Percentiles rank a stretch among this genome's conserved stretches.
Evolutionary conservation across 2,329 filamentous ascomycete species (phyloP).

Genomic region (Pseudodiploospora longispora): DNA sequence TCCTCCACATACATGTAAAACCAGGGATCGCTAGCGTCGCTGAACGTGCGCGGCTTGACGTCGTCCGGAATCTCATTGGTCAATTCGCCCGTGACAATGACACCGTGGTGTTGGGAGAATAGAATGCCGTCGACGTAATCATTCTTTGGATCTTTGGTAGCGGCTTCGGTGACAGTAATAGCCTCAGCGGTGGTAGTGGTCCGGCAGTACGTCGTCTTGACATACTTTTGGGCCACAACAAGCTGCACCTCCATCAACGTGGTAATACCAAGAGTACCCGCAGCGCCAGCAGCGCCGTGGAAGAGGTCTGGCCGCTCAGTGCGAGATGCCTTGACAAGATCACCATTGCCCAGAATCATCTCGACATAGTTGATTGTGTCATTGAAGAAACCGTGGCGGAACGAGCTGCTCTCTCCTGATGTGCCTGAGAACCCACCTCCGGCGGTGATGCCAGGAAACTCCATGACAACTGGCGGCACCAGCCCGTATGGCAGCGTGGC

Average conservation of each 20-base stretch:
- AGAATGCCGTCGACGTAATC: conserved; percentile 59
- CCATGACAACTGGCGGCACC: conserved; percentile 65
- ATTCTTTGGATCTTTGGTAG: not conserved
- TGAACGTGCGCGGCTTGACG: conserved; percentile 32
- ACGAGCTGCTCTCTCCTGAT: conserved; percentile 63
- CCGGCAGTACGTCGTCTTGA: conserved; percentile 47
- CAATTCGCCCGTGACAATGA: conserved; percentile 46
- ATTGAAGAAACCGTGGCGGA: conserved; percentile 65
- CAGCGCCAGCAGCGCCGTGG: conserved; percentile 55
- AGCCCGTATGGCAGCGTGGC: conserved; percentile 56
- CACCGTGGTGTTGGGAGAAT: conserved; percentile 37
- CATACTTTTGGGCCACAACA: conserved; percentile 42
- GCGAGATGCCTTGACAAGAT: conserved; percentile 46
- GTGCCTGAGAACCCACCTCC: conserved; percentile 66
- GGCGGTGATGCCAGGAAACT: conserved; percentile 68
- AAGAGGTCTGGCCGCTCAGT: conserved; percentile 48
- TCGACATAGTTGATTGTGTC: conserved; percentile 55
- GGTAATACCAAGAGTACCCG: conserved; percentile 60
- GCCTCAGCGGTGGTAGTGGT: conserved; percentile 34
- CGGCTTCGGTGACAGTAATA: conserved; percentile 29
- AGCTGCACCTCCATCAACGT: conserved; percentile 58
- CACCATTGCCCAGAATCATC: conserved; percentile 61
- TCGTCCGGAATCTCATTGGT: conserved; percentile 9
- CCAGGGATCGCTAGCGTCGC: conserved; percentile 50
- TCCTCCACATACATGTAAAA: conserved; percentile 54